Percentiles rank a stretch among this genome's conserved stretches.
Evolutionary conservation across 2,329 filamentous ascomycete species (phyloP).

Genomic region (Fusarium hainanense): DNA sequence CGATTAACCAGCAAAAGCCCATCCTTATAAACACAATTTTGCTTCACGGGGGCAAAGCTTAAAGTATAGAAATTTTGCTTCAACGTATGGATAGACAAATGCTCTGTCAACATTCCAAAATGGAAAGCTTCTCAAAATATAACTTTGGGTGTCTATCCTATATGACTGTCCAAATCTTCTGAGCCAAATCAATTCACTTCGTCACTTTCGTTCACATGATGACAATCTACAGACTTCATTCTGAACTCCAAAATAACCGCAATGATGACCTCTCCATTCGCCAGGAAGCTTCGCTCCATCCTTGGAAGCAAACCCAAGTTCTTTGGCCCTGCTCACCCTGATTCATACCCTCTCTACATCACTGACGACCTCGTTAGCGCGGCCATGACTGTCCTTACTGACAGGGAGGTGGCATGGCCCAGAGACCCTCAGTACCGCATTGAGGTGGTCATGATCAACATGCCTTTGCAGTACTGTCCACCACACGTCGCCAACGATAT

Average conservation of each 20-base stretch:
- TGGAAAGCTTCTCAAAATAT: not conserved
- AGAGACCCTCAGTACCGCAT: not conserved
- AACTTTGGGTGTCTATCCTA: not conserved
- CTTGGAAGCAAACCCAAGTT: not conserved
- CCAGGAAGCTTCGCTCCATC: not conserved
- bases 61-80: not conserved
- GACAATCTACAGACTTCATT: not conserved
- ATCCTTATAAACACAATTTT: not conserved
- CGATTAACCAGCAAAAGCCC: not conserved
- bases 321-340: conserved; percentile 11
- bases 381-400: not conserved
- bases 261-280: not conserved
- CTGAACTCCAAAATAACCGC: not conserved
- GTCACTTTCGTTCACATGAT: not conserved
- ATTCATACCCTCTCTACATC: conserved; percentile 11
- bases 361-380: conserved; percentile 8
- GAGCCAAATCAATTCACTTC: not conserved
- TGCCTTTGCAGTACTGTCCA: conserved; percentile 11
- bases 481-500: conserved; percentile 1
- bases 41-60: not conserved
- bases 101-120: not conserved
- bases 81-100: too few species aligned
- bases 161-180: not conserved
- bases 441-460: conserved; percentile 3
- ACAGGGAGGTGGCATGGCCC: conserved; percentile 1